These are phyloP conservation scores for Berberis vulgaris DNA, from an alignment of 164 flowering plant genomes.

Conservation along the genomic window DNA sequence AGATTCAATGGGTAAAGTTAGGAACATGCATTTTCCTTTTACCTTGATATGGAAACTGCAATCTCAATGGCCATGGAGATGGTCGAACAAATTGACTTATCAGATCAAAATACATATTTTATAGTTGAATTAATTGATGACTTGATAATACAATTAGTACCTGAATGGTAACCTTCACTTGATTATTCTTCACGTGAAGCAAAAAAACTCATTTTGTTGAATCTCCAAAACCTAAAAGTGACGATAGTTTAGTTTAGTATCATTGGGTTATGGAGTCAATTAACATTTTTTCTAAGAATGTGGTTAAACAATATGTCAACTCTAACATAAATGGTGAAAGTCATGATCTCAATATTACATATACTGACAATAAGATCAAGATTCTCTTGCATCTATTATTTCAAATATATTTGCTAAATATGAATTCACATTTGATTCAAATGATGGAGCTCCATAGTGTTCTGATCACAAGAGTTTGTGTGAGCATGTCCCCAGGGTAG, in stretches of 20 bases:
- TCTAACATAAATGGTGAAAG: constrained; percentile 5
- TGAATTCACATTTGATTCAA: neutral
- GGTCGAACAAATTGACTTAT: constrained; percentile 61
- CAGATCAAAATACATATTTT: constrained; percentile 35
- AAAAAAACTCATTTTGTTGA: constrained; percentile 2
- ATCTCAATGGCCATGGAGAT: constrained; percentile 61
- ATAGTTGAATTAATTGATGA: constrained; percentile 56
- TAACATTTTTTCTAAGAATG: constrained; percentile 4
- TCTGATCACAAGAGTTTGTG: constrained; percentile 6
- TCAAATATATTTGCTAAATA: constrained; percentile 30
- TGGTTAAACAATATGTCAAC: constrained; percentile 5
- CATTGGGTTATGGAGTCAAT: constrained; percentile 6
- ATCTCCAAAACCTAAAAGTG: constrained; percentile 9
- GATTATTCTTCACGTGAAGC: constrained; percentile 11
- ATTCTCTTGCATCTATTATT: constrained; percentile 19
- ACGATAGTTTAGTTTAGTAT: constrained; percentile 4
- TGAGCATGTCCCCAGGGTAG: constrained; percentile 10
- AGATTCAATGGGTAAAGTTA: constrained; percentile 33
- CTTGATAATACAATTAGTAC: constrained; percentile 42
- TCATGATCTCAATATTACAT: neutral
- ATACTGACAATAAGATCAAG: constrained; percentile 12
- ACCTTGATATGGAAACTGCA: constrained; percentile 57
- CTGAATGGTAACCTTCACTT: constrained; percentile 34
- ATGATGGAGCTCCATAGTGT: constrained; percentile 9
- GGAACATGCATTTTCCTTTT: constrained; percentile 56